phyloP scores from a whole-genome alignment of 139 green algal species.

The Pseudopediastrum boryanum region DNA sequence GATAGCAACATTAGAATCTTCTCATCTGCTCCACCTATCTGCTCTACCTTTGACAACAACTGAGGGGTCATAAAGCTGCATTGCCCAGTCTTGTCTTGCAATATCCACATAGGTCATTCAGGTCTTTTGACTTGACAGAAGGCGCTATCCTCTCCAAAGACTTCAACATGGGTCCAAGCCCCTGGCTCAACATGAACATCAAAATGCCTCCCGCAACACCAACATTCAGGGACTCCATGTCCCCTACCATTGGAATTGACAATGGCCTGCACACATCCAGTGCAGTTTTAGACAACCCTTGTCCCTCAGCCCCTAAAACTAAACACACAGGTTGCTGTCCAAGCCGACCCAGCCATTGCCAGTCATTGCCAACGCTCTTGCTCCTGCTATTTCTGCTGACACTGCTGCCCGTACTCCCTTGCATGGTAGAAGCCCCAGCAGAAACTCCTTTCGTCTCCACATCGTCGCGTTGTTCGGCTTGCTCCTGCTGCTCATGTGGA shows the following conservation, averaged over 20 bases:
- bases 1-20: too few relatives aligned
- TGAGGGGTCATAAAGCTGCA: too few relatives aligned
- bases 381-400: neutral
- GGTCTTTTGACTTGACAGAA: too few relatives aligned
- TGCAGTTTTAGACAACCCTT: constrained; percentile 64
- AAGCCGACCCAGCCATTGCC: neutral
- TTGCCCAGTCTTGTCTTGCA: too few relatives aligned
- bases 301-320: constrained; percentile 81
- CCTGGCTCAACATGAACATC: constrained; percentile 54
- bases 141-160: too few relatives aligned
- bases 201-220: constrained; percentile 67
- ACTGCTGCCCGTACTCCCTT: neutral
- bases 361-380: neutral
- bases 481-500: constrained; percentile 6
- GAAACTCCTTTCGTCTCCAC: constrained; percentile 8
- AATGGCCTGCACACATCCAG: constrained; percentile 46
- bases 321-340: constrained; percentile 52
- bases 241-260: constrained; percentile 67
- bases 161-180: too few relatives aligned
- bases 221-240: constrained; percentile 87
- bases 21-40: too few relatives aligned
- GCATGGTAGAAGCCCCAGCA: too few relatives aligned
- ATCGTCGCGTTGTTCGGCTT: too few relatives aligned
- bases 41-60: too few relatives aligned
- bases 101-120: too few relatives aligned